Conservation (phyloP, 305 asterid species). For the Solanum hybrid region DNA sequence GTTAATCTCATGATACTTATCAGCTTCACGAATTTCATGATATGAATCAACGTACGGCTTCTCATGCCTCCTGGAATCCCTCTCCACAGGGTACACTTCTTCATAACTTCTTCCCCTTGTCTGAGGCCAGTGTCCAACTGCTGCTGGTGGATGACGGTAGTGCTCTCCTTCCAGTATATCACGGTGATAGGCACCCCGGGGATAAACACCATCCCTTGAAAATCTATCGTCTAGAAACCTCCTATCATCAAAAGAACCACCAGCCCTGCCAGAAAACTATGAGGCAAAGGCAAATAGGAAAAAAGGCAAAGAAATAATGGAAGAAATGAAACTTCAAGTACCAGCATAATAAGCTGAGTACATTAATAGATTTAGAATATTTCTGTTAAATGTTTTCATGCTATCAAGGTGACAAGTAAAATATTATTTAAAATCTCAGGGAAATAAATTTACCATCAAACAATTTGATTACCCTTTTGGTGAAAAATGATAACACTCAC, state of each 20-base stretch:
- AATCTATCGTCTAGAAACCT: slow-evolving; percentile 85
- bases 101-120: slow-evolving; percentile 75
- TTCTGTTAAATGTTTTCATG: not conserved
- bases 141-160: slow-evolving; percentile 63
- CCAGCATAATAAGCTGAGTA: not conserved
- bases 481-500: slow-evolving; percentile 53
- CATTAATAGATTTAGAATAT: not conserved
- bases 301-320: slow-evolving; percentile 17
- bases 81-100: slow-evolving; percentile 69
- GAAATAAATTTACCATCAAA: not conserved
- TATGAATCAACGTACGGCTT: slow-evolving; percentile 57
- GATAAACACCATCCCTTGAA: slow-evolving; percentile 70
- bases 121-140: slow-evolving; percentile 74
- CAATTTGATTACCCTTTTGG: slow-evolving; percentile 14
- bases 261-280: slow-evolving; percentile 62
- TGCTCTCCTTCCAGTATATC: slow-evolving; percentile 73
- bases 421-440: not conserved
- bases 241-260: slow-evolving; percentile 87
- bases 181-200: slow-evolving; percentile 66
- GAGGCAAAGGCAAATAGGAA: slow-evolving; percentile 30
- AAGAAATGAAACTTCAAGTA: not conserved
- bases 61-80: slow-evolving; percentile 78
- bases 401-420: not conserved
- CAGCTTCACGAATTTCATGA: slow-evolving; percentile 29
- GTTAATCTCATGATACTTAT: slow-evolving; percentile 29